These are phyloP conservation scores for Mucor circinelloides DNA, from an alignment of 371 early-diverging fungal species.

Conservation along the genomic window DNA sequence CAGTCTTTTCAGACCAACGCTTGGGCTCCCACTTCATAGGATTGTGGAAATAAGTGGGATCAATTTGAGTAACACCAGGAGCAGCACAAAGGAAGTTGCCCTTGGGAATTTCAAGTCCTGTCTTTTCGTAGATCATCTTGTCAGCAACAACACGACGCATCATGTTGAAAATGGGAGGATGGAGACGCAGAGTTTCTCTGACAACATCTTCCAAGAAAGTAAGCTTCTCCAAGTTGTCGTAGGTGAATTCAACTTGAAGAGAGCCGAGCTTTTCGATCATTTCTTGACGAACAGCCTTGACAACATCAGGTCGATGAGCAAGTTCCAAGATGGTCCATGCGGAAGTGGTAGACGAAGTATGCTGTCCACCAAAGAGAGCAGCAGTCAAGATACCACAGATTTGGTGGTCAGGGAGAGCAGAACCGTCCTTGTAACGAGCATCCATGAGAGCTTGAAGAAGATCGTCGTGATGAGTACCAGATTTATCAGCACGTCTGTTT, in stretches of 20 bases:
- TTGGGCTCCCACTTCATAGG: conserved; percentile 80
- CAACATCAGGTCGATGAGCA: conserved; percentile 74
- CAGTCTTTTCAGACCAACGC: conserved; percentile 71
- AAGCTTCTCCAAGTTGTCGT: conserved; percentile 78
- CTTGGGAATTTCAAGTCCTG: conserved; percentile 82
- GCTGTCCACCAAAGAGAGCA: conserved; percentile 95
- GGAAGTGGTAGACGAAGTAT: conserved; percentile 93
- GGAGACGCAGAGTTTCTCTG: conserved; percentile 91
- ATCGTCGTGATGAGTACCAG: conserved; percentile 50
- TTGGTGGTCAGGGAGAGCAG: conserved; percentile 73
- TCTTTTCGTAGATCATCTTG: conserved; percentile 65
- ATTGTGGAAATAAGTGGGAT: conserved; percentile 76
- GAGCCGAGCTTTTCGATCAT: conserved; percentile 66
- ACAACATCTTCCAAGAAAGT: conserved; percentile 79
- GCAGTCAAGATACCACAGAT: conserved; percentile 96
- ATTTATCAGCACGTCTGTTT: conserved; percentile 61
- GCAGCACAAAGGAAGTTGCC: conserved; percentile 88
- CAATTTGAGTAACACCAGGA: conserved; percentile 83
- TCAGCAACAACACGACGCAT: conserved; percentile 89
- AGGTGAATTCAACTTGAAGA: conserved; percentile 61
- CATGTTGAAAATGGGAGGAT: conserved; percentile 91
- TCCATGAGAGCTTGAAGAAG: conserved; percentile 85
- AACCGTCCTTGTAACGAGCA: conserved; percentile 89
- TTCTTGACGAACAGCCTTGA: conserved; percentile 65
- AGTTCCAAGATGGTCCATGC: conserved; percentile 91